Percentiles rank a stretch among this genome's conserved stretches.
Evolutionary conservation across 352 stramenopile genomes (phyloP).

Genomic region (Chrysophaeum taylorii): DNA sequence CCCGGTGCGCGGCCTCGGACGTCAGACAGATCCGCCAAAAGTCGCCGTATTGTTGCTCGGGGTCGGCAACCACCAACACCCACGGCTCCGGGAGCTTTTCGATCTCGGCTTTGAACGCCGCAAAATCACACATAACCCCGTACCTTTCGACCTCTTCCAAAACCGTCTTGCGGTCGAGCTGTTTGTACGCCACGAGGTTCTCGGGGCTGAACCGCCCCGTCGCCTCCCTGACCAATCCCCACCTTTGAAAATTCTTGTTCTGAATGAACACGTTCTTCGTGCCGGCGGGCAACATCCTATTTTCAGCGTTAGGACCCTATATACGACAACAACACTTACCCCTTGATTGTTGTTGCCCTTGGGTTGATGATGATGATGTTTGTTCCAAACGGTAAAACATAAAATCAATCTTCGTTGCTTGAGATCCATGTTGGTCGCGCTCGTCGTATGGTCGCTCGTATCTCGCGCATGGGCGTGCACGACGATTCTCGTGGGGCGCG

Average conservation of each 20-base stretch:
- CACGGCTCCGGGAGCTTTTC: slow-evolving; percentile 1
- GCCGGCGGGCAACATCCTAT: not conserved
- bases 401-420: too few species aligned
- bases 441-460: too few species aligned
- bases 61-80: slow-evolving; percentile 26
- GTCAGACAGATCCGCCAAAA: slow-evolving; percentile 25
- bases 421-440: too few species aligned
- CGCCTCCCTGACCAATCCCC: not conserved
- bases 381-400: too few species aligned
- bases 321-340: too few species aligned
- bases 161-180: slow-evolving; percentile 25
- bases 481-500: slow-evolving; percentile 62
- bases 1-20: slow-evolving; percentile 12
- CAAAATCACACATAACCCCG: slow-evolving; percentile 31
- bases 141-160: slow-evolving; percentile 31
- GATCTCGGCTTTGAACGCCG: slow-evolving; percentile 24
- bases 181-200: slow-evolving; percentile 17
- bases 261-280: slow-evolving; percentile 7
- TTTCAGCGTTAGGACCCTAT: too few species aligned
- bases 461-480: too few species aligned
- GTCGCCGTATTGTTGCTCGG: slow-evolving; percentile 24
- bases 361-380: too few species aligned
- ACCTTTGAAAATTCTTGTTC: slow-evolving; percentile 14
- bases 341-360: too few species aligned
- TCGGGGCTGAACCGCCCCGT: not conserved